Conservation (phyloP, 1,284 basidiomycete genomes). For the Mycena citricolor region DNA sequence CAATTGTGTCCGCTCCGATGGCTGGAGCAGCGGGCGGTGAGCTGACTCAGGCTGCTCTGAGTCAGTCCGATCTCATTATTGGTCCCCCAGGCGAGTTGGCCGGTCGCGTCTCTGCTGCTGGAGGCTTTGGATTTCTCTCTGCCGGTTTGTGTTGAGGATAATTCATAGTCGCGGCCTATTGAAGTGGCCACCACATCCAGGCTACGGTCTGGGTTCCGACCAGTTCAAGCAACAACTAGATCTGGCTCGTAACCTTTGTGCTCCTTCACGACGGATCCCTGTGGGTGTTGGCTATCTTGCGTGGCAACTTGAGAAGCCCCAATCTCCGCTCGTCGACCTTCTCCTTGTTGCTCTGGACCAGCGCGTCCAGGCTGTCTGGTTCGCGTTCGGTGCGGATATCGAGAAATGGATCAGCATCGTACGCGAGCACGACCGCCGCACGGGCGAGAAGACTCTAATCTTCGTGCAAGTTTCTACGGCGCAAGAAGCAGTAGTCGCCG, state of each 20-base stretch:
- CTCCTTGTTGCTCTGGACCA: constrained; percentile 55
- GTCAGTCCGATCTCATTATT: not conserved
- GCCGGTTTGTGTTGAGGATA: constrained; percentile 43
- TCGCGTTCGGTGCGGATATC: constrained; percentile 65
- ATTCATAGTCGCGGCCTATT: not conserved
- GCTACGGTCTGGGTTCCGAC: constrained; percentile 41
- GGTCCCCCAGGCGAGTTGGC: constrained; percentile 50
- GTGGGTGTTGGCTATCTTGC: constrained; percentile 73
- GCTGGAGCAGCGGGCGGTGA: constrained; percentile 58
- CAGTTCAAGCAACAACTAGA: constrained; percentile 48
- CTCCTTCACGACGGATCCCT: constrained; percentile 41
- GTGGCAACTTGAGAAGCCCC: constrained; percentile 61
- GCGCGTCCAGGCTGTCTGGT: constrained; percentile 67
- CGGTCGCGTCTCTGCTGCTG: constrained; percentile 58
- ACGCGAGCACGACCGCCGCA: constrained; percentile 47
- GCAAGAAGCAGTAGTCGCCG: constrained; percentile 55
- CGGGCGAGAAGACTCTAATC: constrained; percentile 49
- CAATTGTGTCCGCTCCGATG: constrained; percentile 68
- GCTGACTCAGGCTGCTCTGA: not conserved
- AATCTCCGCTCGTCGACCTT: constrained; percentile 36
- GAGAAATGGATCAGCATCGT: constrained; percentile 59
- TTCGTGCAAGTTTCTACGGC: constrained; percentile 64
- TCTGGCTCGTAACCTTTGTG: constrained; percentile 43
- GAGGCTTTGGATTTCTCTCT: constrained; percentile 70
- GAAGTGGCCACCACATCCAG: constrained; percentile 31